Evolutionary conservation across 257 asterid genomes (phyloP).

Genomic region (Haberlea rhodopensis): DNA sequence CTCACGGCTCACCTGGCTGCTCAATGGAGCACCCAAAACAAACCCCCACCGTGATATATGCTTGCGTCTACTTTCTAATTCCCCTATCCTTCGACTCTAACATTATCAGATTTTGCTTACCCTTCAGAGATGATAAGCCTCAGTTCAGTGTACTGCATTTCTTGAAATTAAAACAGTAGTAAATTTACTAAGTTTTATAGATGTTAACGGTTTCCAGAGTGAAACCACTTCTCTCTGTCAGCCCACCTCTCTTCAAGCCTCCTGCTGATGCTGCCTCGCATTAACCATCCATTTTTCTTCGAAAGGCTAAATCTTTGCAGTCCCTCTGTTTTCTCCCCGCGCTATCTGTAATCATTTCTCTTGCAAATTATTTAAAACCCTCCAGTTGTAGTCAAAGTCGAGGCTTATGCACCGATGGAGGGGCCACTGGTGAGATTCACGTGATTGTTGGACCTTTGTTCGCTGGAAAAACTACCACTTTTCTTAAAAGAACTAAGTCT

Average conservation of each 20-base stretch:
- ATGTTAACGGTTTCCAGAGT: conserved; percentile 51
- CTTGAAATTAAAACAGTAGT: too few species aligned
- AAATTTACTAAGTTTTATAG: too few species aligned
- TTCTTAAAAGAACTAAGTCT: background rate
- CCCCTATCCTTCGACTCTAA: too few species aligned
- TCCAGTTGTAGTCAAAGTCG: background rate
- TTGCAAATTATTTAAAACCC: background rate
- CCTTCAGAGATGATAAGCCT: too few species aligned
- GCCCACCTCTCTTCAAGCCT: conserved; percentile 37
- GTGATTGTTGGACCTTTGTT: background rate
- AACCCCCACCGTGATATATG: too few species aligned
- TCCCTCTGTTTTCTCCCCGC: background rate
- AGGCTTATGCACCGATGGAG: background rate
- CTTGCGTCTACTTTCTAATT: too few species aligned
- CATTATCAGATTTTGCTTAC: too few species aligned
- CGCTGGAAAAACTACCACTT: background rate
- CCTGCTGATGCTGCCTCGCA: conserved; percentile 35
- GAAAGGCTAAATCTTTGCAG: background rate
- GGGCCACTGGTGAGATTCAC: background rate
- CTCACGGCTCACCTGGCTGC: too few species aligned
- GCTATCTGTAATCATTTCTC: too few species aligned
- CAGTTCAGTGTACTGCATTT: too few species aligned
- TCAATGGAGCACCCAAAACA: too few species aligned
- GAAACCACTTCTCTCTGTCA: conserved; percentile 46
- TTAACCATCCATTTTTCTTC: conserved; percentile 26